Percentiles rank a stretch among this genome's conserved stretches.
These are phyloP conservation scores for Gracilaria gracilis DNA, from an alignment of 23 red algal genomes.

Conservation along the genomic window DNA sequence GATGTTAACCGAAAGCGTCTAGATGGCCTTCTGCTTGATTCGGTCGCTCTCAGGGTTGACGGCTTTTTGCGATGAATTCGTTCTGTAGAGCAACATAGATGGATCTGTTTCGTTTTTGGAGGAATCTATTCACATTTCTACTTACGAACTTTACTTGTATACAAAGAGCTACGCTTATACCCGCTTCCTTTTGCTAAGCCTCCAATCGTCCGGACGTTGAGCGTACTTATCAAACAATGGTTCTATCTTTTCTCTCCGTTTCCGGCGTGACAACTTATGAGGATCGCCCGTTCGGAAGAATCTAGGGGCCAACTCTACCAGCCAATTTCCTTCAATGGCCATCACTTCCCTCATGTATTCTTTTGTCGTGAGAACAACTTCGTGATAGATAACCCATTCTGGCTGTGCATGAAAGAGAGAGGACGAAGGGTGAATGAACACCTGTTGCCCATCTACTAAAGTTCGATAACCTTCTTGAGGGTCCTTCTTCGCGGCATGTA, in stretches of 20 bases:
- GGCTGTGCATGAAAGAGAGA: slow-evolving; percentile 90
- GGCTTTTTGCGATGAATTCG: slow-evolving; percentile 56
- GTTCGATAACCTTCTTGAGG: slow-evolving; percentile 90
- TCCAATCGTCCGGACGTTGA: slow-evolving; percentile 94
- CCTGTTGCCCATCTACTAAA: slow-evolving; percentile 79
- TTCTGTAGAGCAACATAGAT: not conserved
- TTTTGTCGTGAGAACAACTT: slow-evolving; percentile 93
- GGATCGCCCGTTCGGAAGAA: slow-evolving; percentile 91
- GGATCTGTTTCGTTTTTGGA: not conserved
- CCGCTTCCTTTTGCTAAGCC: slow-evolving; percentile 68
- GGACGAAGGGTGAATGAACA: slow-evolving; percentile 95
- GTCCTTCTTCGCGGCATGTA: slow-evolving; percentile 90
- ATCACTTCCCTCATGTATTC: slow-evolving; percentile 97
- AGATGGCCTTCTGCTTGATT: slow-evolving; percentile 85
- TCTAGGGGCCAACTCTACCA: slow-evolving; percentile 89
- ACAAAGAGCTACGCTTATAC: slow-evolving; percentile 46
- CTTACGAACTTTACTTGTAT: slow-evolving; percentile 1
- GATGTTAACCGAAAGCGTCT: slow-evolving; percentile 69
- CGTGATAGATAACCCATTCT: slow-evolving; percentile 95
- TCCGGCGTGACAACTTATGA: slow-evolving; percentile 81
- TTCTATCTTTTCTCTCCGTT: slow-evolving; percentile 88
- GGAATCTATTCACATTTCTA: not conserved
- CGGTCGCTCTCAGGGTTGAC: slow-evolving; percentile 84
- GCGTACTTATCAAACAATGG: slow-evolving; percentile 95
- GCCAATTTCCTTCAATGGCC: slow-evolving; percentile 88